These are phyloP conservation scores for Leccinum subgranulosum DNA, from an alignment of 768 basidiomycete species.

Conservation along the genomic window DNA sequence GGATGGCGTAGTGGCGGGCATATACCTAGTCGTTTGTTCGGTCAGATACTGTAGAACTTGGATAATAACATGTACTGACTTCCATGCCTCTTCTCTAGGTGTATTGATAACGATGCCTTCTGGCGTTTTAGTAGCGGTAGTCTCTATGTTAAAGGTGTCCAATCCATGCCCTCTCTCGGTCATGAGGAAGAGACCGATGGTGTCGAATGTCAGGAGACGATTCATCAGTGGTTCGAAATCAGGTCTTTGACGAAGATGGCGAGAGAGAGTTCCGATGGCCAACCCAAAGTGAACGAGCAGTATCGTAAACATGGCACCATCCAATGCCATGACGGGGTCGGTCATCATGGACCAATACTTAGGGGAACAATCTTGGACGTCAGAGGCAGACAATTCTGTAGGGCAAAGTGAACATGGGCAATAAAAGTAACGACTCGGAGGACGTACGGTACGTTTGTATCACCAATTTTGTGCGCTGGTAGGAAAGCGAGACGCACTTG, in stretches of 20 bases:
- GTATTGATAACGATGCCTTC: conserved; percentile 55
- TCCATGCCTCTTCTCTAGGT: conserved; percentile 55
- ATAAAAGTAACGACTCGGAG: not conserved
- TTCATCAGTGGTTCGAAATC: conserved; percentile 49
- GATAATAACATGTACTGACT: conserved; percentile 34
- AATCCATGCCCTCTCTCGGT: conserved; percentile 58
- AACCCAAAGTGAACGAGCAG: conserved; percentile 51
- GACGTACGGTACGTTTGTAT: conserved; percentile 23
- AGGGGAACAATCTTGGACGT: conserved; percentile 47
- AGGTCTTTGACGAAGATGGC: conserved; percentile 36
- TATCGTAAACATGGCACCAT: conserved; percentile 53
- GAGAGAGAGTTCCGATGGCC: conserved; percentile 51
- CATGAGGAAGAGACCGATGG: conserved; percentile 50
- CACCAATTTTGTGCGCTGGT: conserved; percentile 47
- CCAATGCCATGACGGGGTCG: conserved; percentile 49
- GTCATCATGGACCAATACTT: conserved; percentile 53
- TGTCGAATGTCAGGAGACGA: conserved; percentile 49
- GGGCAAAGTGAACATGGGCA: not conserved
- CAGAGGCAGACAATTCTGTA: conserved; percentile 36
- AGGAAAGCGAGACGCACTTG: conserved; percentile 48
- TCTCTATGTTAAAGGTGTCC: conserved; percentile 61
- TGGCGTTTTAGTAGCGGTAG: conserved; percentile 50
- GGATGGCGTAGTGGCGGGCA: conserved; percentile 54
- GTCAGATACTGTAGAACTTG: too few relatives aligned
- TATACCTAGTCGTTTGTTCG: conserved; percentile 13